Evolutionary conservation across 352 stramenopile species (phyloP).

Genomic region (Globisporangium viniferum): DNA sequence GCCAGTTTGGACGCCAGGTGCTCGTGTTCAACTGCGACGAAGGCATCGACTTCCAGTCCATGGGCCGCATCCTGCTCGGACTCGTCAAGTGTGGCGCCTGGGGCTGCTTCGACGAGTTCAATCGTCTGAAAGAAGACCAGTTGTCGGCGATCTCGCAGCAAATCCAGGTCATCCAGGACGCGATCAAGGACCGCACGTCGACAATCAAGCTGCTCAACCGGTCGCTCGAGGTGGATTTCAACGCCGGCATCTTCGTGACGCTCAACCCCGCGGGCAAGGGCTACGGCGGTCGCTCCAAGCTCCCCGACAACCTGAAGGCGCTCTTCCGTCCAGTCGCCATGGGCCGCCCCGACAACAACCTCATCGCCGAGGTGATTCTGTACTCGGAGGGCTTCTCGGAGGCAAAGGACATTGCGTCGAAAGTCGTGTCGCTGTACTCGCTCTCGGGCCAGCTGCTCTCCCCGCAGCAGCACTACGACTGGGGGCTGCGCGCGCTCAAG

Average conservation of each 20-base stretch:
- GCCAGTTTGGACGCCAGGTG: constrained; percentile 89
- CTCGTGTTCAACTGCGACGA: constrained; percentile 95
- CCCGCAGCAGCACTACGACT: constrained; percentile 93
- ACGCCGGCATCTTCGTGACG: constrained; percentile 95
- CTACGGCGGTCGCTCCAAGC: constrained; percentile 90
- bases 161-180: constrained; percentile 94
- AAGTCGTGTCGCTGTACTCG: constrained; percentile 91
- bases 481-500: constrained; percentile 92
- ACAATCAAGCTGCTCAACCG: constrained; percentile 83
- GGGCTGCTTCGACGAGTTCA: constrained; percentile 98
- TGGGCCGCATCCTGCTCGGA: constrained; percentile 95
- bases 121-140: constrained; percentile 93
- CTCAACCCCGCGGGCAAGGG: constrained; percentile 93
- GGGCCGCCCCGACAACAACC: constrained; percentile 90
- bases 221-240: constrained; percentile 89
- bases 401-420: constrained; percentile 87
- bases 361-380: constrained; percentile 93
- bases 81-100: constrained; percentile 93
- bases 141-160: constrained; percentile 93
- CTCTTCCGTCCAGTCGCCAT: constrained; percentile 94
- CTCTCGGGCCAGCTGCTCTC: constrained; percentile 85
- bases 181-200: constrained; percentile 82
- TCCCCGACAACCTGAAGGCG: constrained; percentile 94
- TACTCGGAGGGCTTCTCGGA: constrained; percentile 90
- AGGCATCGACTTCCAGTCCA: constrained; percentile 93